These are phyloP conservation scores for Raddia guianensis DNA, from an alignment of 176 grass and related monocot species.

Conservation along the genomic window DNA sequence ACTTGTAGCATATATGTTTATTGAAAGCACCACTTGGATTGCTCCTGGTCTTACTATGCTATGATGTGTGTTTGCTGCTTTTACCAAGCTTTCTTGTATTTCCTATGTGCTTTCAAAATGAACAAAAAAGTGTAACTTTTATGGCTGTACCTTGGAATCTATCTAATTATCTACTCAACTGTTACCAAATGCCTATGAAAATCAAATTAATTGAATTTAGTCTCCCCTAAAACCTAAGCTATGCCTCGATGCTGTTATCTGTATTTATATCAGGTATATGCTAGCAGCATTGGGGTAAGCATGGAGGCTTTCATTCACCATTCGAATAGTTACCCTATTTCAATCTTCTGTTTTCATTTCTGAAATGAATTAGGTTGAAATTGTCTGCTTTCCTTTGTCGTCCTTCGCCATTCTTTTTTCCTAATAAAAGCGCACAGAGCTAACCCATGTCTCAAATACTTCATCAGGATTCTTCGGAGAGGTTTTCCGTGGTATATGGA, in stretches of 20 bases:
- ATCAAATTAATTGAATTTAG: not conserved
- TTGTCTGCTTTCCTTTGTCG: not conserved
- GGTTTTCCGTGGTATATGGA: conserved; percentile 99
- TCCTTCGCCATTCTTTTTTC: conserved; percentile 18
- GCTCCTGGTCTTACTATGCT: conserved; percentile 21
- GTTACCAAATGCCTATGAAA: not conserved
- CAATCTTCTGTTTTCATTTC: conserved; percentile 38
- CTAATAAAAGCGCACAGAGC: not conserved
- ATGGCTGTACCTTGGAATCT: not conserved
- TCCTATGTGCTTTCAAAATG: conserved; percentile 7
- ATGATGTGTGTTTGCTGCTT: conserved; percentile 23
- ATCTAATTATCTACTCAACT: not conserved
- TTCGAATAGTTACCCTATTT: conserved; percentile 25
- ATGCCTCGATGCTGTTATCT: conserved; percentile 15
- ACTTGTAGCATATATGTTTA: not conserved
- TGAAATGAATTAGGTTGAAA: not conserved
- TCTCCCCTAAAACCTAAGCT: conserved; percentile 9
- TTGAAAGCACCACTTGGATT: conserved; percentile 13
- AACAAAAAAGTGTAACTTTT: not conserved
- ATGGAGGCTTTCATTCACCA: conserved; percentile 12
- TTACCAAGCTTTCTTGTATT: conserved; percentile 21
- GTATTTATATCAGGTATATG: conserved; percentile 17
- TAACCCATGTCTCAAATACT: conserved; percentile 27
- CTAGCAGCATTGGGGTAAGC: conserved; percentile 1
- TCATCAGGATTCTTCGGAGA: conserved; percentile 95